Base-by-base conservation (phyloP, 2,329 filamentous ascomycete genomes). In the Emericellopsis cladophorae region DNA sequence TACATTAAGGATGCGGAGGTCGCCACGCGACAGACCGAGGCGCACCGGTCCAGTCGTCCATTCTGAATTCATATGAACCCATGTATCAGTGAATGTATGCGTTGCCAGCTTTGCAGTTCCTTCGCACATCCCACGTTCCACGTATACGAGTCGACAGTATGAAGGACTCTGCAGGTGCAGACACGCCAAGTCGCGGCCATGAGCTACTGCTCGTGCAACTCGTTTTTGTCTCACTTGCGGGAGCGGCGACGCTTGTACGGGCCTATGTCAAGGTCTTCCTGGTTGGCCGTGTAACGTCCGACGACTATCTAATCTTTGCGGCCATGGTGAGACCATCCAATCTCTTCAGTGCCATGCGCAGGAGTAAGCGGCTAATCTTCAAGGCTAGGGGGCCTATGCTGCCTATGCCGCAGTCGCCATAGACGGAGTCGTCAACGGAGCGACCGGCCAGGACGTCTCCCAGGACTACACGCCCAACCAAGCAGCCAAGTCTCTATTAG, bases 291-390 rank as follows among this genome's bases (percentile, higher is more conserved):
- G 51, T 67, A 29, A 57, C 61, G 0, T 31, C 59, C 4, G 70
- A 74, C 38, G 70, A 74, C 56, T 66, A 59, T 46, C 51, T 71
- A 36, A 68, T 70, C 49, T 54, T 70, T 18, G 38, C 55, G 23
- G 64, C 66, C 4, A 53, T 69, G 54, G 69, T 73, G 52, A 43
- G 54, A 49, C 34, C 22, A 29, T 22, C 18, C 36, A 35, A 9
- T 24, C 8, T 15, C 34, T 15, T 10, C 3, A 21, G 2, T 12
- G 23, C 23, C 36, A 32, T 32, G 15, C 31, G 31, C 15, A 32
- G 7, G 12, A 40, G 10, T 9, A 24, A 12, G 11, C 10, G 10
- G 16, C 38, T 37, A 14, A 45, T 29, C 39, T 15, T 31, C 31
- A 11, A 11, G 6, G 12, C 7, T 24, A 66, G 63, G 22, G 60